Conservation (phyloP, 2,329 filamentous ascomycete genomes). For the Hysterium pulicare region DNA sequence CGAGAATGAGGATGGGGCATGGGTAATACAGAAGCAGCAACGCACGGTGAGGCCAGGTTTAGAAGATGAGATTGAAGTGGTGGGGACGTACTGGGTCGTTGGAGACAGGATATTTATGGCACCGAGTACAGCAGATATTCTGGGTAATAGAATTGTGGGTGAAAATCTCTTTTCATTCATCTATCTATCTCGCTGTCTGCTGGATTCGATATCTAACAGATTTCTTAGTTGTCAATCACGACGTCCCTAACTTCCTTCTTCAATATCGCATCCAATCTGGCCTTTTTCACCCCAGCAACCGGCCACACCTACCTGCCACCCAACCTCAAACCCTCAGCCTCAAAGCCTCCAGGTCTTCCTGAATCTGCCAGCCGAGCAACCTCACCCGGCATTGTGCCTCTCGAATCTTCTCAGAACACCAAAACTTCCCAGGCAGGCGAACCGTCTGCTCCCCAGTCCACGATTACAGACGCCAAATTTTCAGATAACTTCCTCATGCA, state of each 20-base stretch:
- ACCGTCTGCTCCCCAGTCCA: conserved; percentile 1
- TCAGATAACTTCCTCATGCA: conserved; percentile 38
- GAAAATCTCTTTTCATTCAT: not conserved
- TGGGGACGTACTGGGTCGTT: conserved; percentile 60
- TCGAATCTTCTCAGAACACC: conserved; percentile 7
- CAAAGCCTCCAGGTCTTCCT: conserved; percentile 31
- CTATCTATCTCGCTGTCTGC: too few relatives aligned
- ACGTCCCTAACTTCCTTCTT: conserved; percentile 56
- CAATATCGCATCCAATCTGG: conserved; percentile 51
- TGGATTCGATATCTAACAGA: conserved; percentile 7
- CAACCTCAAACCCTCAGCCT: conserved; percentile 36
- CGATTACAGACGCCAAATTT: conserved; percentile 16
- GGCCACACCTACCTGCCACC: conserved; percentile 59
- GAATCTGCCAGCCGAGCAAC: conserved; percentile 23
- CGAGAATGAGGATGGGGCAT: conserved; percentile 43
- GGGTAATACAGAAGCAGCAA: conserved; percentile 56
- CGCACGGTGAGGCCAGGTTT: conserved; percentile 37
- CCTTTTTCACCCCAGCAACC: conserved; percentile 56
- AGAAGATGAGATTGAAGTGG: conserved; percentile 50
- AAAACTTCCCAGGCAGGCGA: conserved; percentile 8
- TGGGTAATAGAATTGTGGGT: conserved; percentile 53
- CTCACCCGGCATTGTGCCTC: conserved; percentile 8
- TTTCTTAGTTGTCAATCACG: conserved; percentile 50
- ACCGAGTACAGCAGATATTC: conserved; percentile 57
- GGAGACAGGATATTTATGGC: conserved; percentile 61